phyloP scores from a whole-genome alignment of 2,329 filamentous ascomycete species.

The Simplicillium sp. region DNA sequence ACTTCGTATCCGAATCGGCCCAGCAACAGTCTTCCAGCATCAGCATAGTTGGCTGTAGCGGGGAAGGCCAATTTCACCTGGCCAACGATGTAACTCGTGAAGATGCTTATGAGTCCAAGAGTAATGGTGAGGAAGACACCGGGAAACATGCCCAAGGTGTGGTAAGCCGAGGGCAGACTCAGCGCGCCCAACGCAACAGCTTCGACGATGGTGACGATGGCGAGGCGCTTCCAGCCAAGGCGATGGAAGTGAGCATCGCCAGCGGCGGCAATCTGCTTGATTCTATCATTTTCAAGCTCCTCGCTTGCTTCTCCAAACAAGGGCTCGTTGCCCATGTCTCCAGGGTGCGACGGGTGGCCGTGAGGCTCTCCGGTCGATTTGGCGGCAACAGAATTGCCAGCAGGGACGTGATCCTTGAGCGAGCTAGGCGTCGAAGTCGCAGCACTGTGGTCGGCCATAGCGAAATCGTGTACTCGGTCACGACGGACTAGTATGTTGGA shows the following conservation, averaged over 20 bases:
- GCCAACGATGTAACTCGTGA: slow-evolving; percentile 9
- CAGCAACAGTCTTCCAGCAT: slow-evolving; percentile 48
- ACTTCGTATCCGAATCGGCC: slow-evolving; percentile 48
- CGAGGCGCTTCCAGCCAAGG: slow-evolving; percentile 41
- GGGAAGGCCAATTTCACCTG: slow-evolving; percentile 32
- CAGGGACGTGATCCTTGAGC: too few relatives aligned
- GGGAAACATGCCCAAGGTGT: slow-evolving; percentile 24
- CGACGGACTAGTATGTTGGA: too few relatives aligned
- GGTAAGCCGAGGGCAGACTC: slow-evolving; percentile 33
- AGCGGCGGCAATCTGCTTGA: slow-evolving; percentile 29
- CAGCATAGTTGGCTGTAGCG: slow-evolving; percentile 51
- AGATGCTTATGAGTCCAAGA: slow-evolving; percentile 10
- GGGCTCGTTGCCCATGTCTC: too few relatives aligned
- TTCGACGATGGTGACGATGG: slow-evolving; percentile 38
- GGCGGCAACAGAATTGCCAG: too few relatives aligned
- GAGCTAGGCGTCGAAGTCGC: too few relatives aligned
- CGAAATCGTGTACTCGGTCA: too few relatives aligned
- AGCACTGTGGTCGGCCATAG: too few relatives aligned
- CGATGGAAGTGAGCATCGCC: slow-evolving; percentile 34
- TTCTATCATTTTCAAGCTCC: too few relatives aligned
- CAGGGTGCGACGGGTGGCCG: too few relatives aligned
- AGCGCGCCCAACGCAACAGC: slow-evolving; percentile 40
- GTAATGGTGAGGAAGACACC: slow-evolving; percentile 14
- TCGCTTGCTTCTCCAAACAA: too few relatives aligned
- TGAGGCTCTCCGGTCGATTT: too few relatives aligned